phyloP scores from a whole-genome alignment of 306 rosid species.

The peach (Prunus persica) region DNA sequence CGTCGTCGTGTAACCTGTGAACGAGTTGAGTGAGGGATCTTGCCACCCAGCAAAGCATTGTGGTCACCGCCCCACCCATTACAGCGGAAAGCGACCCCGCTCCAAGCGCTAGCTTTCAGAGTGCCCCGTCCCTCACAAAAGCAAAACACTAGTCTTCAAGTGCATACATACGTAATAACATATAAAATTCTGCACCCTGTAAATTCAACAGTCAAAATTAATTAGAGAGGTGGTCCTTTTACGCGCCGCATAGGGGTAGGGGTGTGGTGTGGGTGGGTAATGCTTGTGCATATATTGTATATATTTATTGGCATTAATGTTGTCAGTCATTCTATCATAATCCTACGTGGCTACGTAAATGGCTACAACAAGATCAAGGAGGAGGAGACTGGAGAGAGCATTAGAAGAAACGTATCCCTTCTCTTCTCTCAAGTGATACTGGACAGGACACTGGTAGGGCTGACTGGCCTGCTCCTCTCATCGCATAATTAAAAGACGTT shows the following conservation, averaged over 20 bases:
- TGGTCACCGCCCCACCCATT: neutral
- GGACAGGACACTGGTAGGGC: neutral
- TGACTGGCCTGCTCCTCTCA: neutral
- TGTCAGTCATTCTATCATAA: slow-evolving; percentile 57
- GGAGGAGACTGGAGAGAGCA: neutral
- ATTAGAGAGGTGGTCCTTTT: too few species aligned
- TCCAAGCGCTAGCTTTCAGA: neutral
- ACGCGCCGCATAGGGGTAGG: too few species aligned
- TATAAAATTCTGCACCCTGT: too few species aligned
- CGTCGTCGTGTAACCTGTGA: neutral
- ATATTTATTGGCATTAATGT: neutral
- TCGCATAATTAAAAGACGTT: neutral
- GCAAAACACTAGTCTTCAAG: too few species aligned
- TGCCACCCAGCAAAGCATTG: neutral
- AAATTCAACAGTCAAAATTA: too few species aligned
- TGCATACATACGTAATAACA: too few species aligned
- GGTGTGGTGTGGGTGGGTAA: too few species aligned
- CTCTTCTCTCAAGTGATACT: neutral
- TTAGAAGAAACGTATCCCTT: neutral
- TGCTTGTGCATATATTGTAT: too few species aligned
- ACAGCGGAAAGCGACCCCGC: neutral
- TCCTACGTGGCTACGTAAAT: slow-evolving; percentile 17
- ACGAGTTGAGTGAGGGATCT: neutral
- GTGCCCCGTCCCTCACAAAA: too few species aligned
- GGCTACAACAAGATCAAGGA: neutral